Base-by-base conservation (phyloP, 441 rosid genomes). In the Cnidoscolus chayamansa region DNA sequence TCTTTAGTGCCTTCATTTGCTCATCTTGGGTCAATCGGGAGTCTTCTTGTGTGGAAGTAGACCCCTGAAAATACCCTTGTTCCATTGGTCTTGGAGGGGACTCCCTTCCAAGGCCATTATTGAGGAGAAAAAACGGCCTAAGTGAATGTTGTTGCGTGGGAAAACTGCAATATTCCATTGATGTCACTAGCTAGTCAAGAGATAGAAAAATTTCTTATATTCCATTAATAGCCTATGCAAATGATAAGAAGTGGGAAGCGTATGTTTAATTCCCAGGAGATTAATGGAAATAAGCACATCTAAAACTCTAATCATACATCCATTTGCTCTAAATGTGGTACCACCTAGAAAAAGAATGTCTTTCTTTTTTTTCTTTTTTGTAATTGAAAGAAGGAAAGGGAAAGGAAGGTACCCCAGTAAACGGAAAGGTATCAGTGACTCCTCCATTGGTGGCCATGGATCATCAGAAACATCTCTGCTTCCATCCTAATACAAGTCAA, bases 21-120 rank as follows among this genome's bases (percentile, higher is more conserved):
- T 81, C 83, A 3, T 72, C 88, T 54, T 58, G 77, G 32, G 76
- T 59, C 73, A 80, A 50, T 68, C 79, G 80, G 61, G 88, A 81
- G 69, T 50, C 76, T 49, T 62, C 79, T 4, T 30, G 61, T 10
- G 60, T 17, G 37, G 78, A 49, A 43, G 43, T 9, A 20, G 6
- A 40, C 62, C 11, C 32, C 30, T n/a, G 59, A 50, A 56, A 25
- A 43, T 45, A 72, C 49, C 47, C 47, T 25, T 0, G 77, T 53
- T 16, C 43, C n/a, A 32, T 7, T 53, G 25, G 40, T 62, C 81
- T 45, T n/a, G 68, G 68, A 69, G 70, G 72, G 1, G 82, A 66
- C 17, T 79, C 82, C 54, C 83, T 79, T 56, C 60, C 71, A 16
- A 37, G 55, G 68, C 61, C 58, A 66, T 30, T 70, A 63, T 54